phyloP scores from a whole-genome alignment of 192 early-diverging fungal genomes.

The Backusella liffmaniae region DNA sequence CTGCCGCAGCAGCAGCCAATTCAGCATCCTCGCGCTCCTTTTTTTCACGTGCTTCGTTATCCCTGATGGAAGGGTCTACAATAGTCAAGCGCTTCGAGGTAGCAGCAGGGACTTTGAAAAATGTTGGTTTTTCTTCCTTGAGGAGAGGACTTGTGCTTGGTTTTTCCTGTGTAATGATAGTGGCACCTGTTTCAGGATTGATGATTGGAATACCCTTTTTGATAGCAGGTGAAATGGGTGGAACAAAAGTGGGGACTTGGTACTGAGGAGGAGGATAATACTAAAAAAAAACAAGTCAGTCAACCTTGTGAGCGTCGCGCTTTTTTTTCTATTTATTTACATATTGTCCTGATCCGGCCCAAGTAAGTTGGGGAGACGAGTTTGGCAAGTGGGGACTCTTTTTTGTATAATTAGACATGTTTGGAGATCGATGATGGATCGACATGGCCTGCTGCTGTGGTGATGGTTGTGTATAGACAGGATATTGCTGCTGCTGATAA shows the following conservation, averaged over 20 bases:
- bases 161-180: constrained; percentile 47
- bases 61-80: constrained; percentile 48
- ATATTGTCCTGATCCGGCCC: constrained; percentile 21
- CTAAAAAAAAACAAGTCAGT: not conserved
- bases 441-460: not conserved
- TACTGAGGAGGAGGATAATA: constrained; percentile 10
- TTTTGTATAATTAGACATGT: constrained; percentile 31
- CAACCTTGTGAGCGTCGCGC: not conserved
- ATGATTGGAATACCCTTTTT: constrained; percentile 69
- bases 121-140: constrained; percentile 20
- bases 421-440: constrained; percentile 35
- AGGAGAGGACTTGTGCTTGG: constrained; percentile 12
- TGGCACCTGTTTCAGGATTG: constrained; percentile 69
- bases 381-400: constrained; percentile 33
- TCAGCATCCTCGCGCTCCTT: constrained; percentile 47
- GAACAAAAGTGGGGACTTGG: constrained; percentile 11
- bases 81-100: constrained; percentile 36
- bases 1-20: constrained; percentile 22
- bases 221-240: constrained; percentile 25
- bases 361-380: not conserved
- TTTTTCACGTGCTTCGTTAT: constrained; percentile 37
- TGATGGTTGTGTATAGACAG: constrained; percentile 25
- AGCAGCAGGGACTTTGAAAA: constrained; percentile 16
- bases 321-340: constrained; percentile 15
- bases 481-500: constrained; percentile 32